These are phyloP conservation scores for Lasiodiplodia citricola DNA, from an alignment of 2,329 filamentous ascomycete genomes.

Conservation along the genomic window DNA sequence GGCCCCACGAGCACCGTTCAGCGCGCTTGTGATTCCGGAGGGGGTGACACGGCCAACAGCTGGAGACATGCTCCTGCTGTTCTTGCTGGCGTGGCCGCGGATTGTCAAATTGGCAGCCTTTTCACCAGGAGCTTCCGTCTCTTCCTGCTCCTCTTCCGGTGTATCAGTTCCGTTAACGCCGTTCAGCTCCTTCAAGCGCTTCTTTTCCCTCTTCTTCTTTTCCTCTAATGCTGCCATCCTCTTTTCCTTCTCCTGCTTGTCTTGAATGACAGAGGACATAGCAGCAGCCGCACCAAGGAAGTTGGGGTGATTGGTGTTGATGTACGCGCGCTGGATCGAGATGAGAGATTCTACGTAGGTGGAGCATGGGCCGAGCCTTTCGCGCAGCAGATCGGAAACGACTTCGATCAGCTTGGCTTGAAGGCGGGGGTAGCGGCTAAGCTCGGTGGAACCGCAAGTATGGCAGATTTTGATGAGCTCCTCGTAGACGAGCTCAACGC, in stretches of 20 bases:
- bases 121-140: conserved; percentile 57
- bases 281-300: conserved; percentile 95
- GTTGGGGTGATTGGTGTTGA: conserved; percentile 99
- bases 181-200: conserved; percentile 81
- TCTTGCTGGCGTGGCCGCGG: conserved; percentile 66
- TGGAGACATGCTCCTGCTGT: conserved; percentile 81
- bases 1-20: conserved; percentile 69
- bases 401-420: conserved; percentile 98
- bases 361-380: conserved; percentile 87
- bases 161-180: conserved; percentile 74
- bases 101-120: conserved; percentile 59
- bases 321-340: conserved; percentile 95
- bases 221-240: conserved; percentile 73
- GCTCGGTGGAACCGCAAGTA: conserved; percentile 93
- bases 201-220: conserved; percentile 81
- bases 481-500: conserved; percentile 97
- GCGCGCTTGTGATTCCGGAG: conserved; percentile 69
- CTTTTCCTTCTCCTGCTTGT: conserved; percentile 92
- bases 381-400: conserved; percentile 91
- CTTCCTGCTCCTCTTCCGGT: conserved; percentile 66
- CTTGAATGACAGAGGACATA: conserved; percentile 95
- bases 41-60: conserved; percentile 66
- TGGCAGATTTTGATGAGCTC: conserved; percentile 99
- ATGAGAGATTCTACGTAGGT: conserved; percentile 95
- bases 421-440: conserved; percentile 87